Evolutionary conservation across 208 protist species (phyloP), one percentile per base, ranked within the genome.

Genomic region (Trypanosoma melophagium): DNA sequence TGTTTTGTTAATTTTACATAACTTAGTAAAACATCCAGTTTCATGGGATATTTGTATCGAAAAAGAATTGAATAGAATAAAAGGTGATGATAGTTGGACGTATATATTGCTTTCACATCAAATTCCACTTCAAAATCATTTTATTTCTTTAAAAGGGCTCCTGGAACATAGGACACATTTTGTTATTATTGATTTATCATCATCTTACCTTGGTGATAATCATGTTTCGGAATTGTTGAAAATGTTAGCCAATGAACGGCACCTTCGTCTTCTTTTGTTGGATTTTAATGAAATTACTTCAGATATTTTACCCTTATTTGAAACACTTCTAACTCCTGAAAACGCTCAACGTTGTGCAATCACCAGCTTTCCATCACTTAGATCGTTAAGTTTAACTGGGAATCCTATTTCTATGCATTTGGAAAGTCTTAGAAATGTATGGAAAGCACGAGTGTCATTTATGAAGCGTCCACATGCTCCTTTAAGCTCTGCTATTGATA

Each of bases 201-300:
- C 13, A 0, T 61, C 31, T 17, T 47, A 31, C 44, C 9, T 61
- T 16, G 56, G 25, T 12, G 56, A 61, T 22, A 9, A 61, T 25
- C 12, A 2, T 8, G 19, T 61, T 50, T n/a, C 17, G 3, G 38
- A 24, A 16, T 10, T 61, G 10, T 12, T 61, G 8, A 17, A 22
- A 24, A 7, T 28, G 12, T 38, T 61, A 5, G 56, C 38, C 14
- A 61, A 28, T 22, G 12, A 61, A n/a, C 56, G 5, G 35, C 56
- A 61, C 13, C 56, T 61, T 28, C 56, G 56, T 49, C n/a, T 61
- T 22, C 56, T 61, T 38, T 14, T 49, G n/a, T 25, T 47, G 14
- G 56, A 61, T 22, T 42, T 28, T 28, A 61, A 61, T 28, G 35
- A 49, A 12, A 47, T 61, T 42, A 47, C 56, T 19, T 31, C 35